Conservation (phyloP, 2,329 filamentous ascomycete genomes). For the Ophiostoma himal-ulmi region DNA sequence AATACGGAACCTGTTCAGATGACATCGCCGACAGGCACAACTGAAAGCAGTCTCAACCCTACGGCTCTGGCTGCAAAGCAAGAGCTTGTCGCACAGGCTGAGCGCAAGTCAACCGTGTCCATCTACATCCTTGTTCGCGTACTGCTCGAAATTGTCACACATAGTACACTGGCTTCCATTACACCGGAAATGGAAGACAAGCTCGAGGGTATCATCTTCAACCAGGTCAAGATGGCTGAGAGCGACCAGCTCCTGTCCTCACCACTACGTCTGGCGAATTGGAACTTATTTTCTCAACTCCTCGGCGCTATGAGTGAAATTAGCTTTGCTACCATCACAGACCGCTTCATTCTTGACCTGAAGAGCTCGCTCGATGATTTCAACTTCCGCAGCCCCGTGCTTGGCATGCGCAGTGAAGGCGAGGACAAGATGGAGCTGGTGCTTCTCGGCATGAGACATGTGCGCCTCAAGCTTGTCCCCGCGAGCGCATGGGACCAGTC, state of each 20-base stretch:
- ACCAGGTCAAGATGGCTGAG: constrained; percentile 85
- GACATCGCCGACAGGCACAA: constrained; percentile 28
- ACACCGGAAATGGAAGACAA: constrained; percentile 90
- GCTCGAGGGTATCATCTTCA: constrained; percentile 91
- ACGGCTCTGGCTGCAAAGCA: constrained; percentile 49
- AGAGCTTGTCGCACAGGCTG: constrained; percentile 70
- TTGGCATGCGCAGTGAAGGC: constrained; percentile 53
- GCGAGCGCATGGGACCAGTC: constrained; percentile 75
- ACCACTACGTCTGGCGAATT: constrained; percentile 83
- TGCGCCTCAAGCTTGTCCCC: constrained; percentile 69
- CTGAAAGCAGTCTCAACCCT: constrained; percentile 30
- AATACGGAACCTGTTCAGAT: constrained; percentile 66
- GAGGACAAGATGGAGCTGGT: constrained; percentile 84
- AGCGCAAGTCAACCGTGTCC: constrained; percentile 86
- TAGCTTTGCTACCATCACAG: constrained; percentile 78
- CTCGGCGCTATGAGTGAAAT: constrained; percentile 94
- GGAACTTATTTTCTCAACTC: constrained; percentile 87
- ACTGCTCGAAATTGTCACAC: constrained; percentile 85
- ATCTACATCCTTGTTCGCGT: constrained; percentile 95
- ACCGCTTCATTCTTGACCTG: constrained; percentile 75
- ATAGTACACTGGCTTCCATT: constrained; percentile 76
- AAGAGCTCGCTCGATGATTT: constrained; percentile 72
- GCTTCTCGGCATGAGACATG: constrained; percentile 83
- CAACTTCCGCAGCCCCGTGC: constrained; percentile 59
- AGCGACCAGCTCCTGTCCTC: constrained; percentile 72